Evolutionary conservation across 140 eudicot species (phyloP).

Genomic region (Senecio squalidus): DNA sequence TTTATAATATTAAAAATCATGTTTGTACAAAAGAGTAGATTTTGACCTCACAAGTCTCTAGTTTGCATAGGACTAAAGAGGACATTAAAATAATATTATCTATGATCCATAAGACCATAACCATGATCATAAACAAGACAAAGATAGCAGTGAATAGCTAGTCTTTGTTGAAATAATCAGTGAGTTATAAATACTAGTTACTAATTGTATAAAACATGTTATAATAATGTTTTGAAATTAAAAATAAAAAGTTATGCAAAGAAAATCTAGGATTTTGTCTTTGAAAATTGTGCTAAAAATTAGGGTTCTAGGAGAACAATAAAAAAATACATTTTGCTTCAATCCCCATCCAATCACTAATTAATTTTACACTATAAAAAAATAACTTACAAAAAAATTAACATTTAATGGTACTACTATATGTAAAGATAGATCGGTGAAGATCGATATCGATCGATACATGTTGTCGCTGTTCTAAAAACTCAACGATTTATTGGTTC

Average conservation of each 20-base stretch:
- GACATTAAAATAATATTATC: too few relatives aligned
- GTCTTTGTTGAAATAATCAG: constrained; percentile 3
- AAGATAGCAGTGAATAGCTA: background rate
- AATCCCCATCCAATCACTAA: constrained; percentile 25
- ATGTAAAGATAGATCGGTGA: constrained; percentile 9
- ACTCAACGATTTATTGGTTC: background rate
- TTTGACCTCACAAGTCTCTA: too few relatives aligned
- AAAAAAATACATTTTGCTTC: constrained; percentile 15
- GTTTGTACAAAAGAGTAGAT: too few relatives aligned
- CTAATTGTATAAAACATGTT: constrained; percentile 11
- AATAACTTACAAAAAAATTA: background rate
- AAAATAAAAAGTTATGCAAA: constrained; percentile 17
- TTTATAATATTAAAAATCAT: too few relatives aligned
- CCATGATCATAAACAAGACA: constrained; percentile 10
- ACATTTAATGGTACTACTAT: background rate
- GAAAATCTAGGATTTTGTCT: constrained; percentile 9
- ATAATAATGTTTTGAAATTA: constrained; percentile 15
- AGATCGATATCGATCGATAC: background rate
- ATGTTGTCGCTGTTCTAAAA: background rate
- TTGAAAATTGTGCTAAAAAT: constrained; percentile 21
- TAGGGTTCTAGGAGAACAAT: constrained; percentile 33
- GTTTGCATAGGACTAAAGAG: too few relatives aligned
- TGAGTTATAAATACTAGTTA: background rate
- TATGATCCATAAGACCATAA: too few relatives aligned
- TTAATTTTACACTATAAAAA: background rate